A percentile compares a stretch with the other conserved stretches of the same genome.
Conservation (phyloP, 2,329 filamentous ascomycete species). For the Cladorrhinum sp. region DNA sequence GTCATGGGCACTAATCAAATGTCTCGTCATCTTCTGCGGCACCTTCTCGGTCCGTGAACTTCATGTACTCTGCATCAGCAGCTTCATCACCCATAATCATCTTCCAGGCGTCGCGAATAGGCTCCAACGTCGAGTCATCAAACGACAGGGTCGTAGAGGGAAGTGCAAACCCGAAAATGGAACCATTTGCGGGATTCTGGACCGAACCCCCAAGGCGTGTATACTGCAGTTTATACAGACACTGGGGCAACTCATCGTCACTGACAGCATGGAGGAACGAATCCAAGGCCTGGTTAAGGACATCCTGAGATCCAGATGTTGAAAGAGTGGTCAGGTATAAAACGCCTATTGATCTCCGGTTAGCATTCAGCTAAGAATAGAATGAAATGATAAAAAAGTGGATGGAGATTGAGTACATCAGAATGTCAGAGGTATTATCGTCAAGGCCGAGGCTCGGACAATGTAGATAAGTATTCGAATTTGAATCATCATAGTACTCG, state of each 20-base stretch:
- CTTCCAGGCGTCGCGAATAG: slow-evolving; percentile 69
- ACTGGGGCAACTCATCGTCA: slow-evolving; percentile 30
- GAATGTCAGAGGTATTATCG: slow-evolving; percentile 83
- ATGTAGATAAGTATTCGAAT: slow-evolving; percentile 99
- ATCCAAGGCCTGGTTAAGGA: slow-evolving; percentile 42
- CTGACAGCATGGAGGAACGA: slow-evolving; percentile 38
- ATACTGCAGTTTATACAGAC: slow-evolving; percentile 54
- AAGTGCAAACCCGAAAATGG: slow-evolving; percentile 55
- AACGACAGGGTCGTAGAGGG: slow-evolving; percentile 66
- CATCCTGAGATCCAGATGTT: slow-evolving; percentile 32
- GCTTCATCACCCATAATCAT: slow-evolving; percentile 53
- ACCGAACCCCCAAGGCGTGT: slow-evolving; percentile 43
- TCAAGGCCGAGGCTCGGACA: slow-evolving; percentile 88
- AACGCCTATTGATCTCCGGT: slow-evolving; percentile 34
- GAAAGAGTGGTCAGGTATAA: slow-evolving; percentile 42
- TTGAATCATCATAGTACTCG: slow-evolving; percentile 77
- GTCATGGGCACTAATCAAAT: slow-evolving; percentile 39
- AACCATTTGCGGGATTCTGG: slow-evolving; percentile 35
- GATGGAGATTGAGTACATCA: slow-evolving; percentile 55
- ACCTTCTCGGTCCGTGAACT: slow-evolving; percentile 71
- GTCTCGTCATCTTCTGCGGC: slow-evolving; percentile 55
- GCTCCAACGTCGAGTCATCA: slow-evolving; percentile 64
- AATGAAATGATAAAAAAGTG: slow-evolving; percentile 19
- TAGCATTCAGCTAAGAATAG: slow-evolving; percentile 31
- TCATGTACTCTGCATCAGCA: slow-evolving; percentile 60